A percentile compares a stretch with the other conserved stretches of the same genome.
Conservation (phyloP, 106 monocot genomes). For the Allium cepa region DNA sequence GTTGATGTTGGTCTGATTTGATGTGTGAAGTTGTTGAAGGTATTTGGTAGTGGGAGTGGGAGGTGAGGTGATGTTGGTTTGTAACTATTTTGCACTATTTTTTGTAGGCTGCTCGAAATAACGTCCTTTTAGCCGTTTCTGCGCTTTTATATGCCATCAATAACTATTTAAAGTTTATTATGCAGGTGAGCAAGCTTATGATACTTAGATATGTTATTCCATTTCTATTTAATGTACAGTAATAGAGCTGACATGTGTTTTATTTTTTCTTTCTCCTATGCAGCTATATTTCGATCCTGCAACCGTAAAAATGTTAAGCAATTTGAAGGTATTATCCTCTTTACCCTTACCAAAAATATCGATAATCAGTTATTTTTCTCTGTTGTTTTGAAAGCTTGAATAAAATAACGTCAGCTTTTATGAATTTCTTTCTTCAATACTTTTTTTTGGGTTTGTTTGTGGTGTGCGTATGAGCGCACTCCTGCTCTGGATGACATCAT, state of each 20-base stretch:
- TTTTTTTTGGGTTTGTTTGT: too few species aligned
- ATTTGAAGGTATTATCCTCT: slow-evolving; percentile 46
- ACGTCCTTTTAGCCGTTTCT: slow-evolving; percentile 61
- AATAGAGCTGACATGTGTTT: background rate
- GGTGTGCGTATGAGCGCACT: too few species aligned
- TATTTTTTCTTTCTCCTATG: slow-evolving; percentile 8
- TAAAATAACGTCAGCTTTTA: too few species aligned
- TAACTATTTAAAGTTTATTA: slow-evolving; percentile 77
- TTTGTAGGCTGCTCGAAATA: slow-evolving; percentile 59
- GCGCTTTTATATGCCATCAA: slow-evolving; percentile 72
- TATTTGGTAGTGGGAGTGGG: too few species aligned
- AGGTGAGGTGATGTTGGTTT: too few species aligned
- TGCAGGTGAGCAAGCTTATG: slow-evolving; percentile 41
- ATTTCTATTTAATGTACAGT: background rate
- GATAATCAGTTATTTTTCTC: too few species aligned
- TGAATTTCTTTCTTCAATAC: too few species aligned
- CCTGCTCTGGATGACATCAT: too few species aligned
- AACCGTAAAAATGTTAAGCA: slow-evolving; percentile 82
- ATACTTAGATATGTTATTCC: background rate
- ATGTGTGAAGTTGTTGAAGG: too few species aligned
- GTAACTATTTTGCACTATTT: background rate
- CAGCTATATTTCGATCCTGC: slow-evolving; percentile 79
- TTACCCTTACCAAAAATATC: too few species aligned
- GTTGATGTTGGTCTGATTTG: too few species aligned
- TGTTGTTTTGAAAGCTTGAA: too few species aligned